These are phyloP conservation scores for Pontederia crassipes DNA, from an alignment of 176 grass and related monocot genomes.

Conservation along the genomic window DNA sequence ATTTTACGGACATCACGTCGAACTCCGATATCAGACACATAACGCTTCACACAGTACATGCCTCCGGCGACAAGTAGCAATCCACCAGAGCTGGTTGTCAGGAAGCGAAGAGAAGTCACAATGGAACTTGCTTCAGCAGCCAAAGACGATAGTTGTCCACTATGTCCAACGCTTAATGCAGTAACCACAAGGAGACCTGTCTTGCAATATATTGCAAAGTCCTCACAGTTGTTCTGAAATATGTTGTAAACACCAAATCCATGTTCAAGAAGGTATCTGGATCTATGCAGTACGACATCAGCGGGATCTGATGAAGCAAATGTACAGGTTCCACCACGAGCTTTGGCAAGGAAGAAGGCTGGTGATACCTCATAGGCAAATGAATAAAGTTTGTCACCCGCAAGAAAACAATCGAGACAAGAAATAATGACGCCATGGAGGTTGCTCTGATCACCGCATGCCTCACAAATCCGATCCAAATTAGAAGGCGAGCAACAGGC, in stretches of 20 bases:
- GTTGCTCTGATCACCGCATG: conserved; percentile 22
- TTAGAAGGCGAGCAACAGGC: conserved; percentile 31
- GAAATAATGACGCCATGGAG: conserved; percentile 45
- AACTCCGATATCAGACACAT: conserved; percentile 5
- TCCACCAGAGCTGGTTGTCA: conserved; percentile 35
- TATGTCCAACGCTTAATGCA: conserved; percentile 44
- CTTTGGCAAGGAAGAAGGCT: conserved; percentile 67
- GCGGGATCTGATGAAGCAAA: conserved; percentile 44
- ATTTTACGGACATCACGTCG: not conserved
- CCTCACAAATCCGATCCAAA: conserved; percentile 23
- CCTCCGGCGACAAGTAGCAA: conserved; percentile 33
- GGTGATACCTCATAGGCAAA: conserved; percentile 55
- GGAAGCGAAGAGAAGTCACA: conserved; percentile 48
- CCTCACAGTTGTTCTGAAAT: conserved; percentile 94
- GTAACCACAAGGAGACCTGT: conserved; percentile 63
- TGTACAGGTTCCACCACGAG: conserved; percentile 79
- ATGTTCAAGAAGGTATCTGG: conserved; percentile 39
- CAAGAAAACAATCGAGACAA: conserved; percentile 85
- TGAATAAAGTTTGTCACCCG: conserved; percentile 44
- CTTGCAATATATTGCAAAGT: conserved; percentile 91
- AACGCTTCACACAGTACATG: conserved; percentile 25
- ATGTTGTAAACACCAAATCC: conserved; percentile 65
- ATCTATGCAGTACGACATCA: conserved; percentile 37
- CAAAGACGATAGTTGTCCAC: conserved; percentile 67
- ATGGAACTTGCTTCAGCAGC: conserved; percentile 32